Conservation (phyloP, 1,284 basidiomycete genomes). For the Schizophyllum amplum region DNA sequence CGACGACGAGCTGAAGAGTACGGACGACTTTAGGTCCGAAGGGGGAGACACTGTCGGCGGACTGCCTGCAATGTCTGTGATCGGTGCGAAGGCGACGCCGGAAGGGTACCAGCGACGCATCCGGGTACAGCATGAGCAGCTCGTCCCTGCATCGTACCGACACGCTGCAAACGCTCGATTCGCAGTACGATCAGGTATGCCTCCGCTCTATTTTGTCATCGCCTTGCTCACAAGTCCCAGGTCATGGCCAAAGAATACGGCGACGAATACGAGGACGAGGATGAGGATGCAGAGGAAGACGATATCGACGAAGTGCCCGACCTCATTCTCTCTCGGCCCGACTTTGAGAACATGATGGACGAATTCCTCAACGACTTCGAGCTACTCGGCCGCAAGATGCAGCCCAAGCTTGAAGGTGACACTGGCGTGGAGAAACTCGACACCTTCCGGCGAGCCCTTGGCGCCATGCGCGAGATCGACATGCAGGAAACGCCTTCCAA, state of each 20-base stretch:
- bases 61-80: constrained; percentile 64
- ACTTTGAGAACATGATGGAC: constrained; percentile 89
- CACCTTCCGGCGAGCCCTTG: constrained; percentile 71
- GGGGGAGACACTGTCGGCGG: constrained; percentile 74
- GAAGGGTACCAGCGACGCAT: constrained; percentile 75
- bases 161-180: constrained; percentile 83
- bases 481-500: constrained; percentile 27
- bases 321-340: constrained; percentile 73
- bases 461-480: constrained; percentile 47
- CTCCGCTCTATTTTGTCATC: neutral
- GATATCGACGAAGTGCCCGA: constrained; percentile 63
- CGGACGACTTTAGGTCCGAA: constrained; percentile 42
- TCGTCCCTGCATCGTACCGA: constrained; percentile 94
- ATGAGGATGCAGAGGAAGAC: constrained; percentile 37
- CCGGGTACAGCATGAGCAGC: constrained; percentile 94
- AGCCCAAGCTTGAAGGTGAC: constrained; percentile 62
- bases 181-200: constrained; percentile 86
- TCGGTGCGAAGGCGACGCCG: constrained; percentile 66
- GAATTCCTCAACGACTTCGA: constrained; percentile 94
- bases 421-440: constrained; percentile 74
- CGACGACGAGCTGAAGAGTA: constrained; percentile 33
- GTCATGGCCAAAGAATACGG: constrained; percentile 75
- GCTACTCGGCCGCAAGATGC: constrained; percentile 84
- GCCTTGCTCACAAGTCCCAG: constrained; percentile 17
- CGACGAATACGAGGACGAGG: constrained; percentile 44